Evolutionary conservation across 257 asterid genomes (phyloP).

Genomic region (Rubia yunnanensis): DNA sequence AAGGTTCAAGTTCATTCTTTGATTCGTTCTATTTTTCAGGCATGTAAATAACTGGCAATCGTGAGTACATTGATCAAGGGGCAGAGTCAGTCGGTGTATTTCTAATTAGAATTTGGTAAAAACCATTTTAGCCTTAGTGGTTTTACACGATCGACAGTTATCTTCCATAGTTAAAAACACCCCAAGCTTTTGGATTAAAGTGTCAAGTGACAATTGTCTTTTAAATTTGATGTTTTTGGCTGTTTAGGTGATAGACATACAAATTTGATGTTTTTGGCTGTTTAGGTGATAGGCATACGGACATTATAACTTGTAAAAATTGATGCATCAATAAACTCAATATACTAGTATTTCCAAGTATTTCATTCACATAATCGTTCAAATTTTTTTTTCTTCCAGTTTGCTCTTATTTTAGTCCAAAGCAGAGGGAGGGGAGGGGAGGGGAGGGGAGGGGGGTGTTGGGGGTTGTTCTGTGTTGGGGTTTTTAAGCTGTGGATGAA

Average conservation of each 20-base stretch:
- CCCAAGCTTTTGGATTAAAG: neutral
- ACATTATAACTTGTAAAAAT: too few species aligned
- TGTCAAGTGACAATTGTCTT: neutral
- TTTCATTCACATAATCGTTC: neutral
- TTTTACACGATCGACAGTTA: neutral
- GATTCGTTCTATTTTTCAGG: constrained; percentile 34
- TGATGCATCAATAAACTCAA: neutral
- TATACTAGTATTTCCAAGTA: too few species aligned
- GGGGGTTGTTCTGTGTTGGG: too few species aligned
- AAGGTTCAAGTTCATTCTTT: constrained; percentile 40
- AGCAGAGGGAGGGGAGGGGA: too few species aligned
- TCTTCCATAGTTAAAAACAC: neutral
- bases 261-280: neutral
- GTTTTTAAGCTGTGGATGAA: too few species aligned
- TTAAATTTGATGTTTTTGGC: neutral
- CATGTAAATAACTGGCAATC: constrained; percentile 8
- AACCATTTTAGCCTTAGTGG: neutral
- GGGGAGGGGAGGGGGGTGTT: too few species aligned
- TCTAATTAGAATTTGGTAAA: neutral
- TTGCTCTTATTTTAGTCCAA: too few species aligned
- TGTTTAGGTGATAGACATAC: neutral
- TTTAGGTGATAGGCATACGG: neutral
- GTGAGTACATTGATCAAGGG: neutral
- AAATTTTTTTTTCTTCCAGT: too few species aligned
- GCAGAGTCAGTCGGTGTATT: neutral